Base-by-base conservation (phyloP, 176 grass and related monocot genomes). In the Oryza brachyantha region DNA sequence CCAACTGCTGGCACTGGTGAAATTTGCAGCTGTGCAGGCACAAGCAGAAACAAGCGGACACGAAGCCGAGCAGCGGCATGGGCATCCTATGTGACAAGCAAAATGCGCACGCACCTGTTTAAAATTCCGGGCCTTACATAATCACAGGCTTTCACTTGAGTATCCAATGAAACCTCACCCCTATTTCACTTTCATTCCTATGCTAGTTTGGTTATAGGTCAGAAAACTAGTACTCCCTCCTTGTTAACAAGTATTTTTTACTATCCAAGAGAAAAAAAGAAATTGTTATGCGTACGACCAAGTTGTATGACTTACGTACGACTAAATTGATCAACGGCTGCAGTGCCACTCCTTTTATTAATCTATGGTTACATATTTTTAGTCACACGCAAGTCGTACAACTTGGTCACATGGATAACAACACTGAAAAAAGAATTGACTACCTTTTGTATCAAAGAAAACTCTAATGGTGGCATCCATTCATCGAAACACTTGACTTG, bases 71-170 rank as follows among this genome's bases (percentile, higher is more conserved):
- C 52, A 62, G 41, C 13, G 36, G 32, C n/a, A n/a, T n/a, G n/a
- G 29, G 81, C 29, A 84, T 84, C 82, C 82, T 34, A 72, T 72
- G 68, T 45, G 39, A 45, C 24, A n/a, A 39, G 24, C 39, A 5
- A 24, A 70, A 83, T 68, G 63, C 27, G 32, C 25, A 31, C 38
- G 32, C 61, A 26, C 5, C 24, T 25, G 7, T 59, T 41, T 11
- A 31, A 60, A 59, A 41, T 32, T 61, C 36, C 29, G 40, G 40
- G 61, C 13, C 11, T 21, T 78, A 16, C 64, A 64, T 62, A 62
- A 13, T 57, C 22, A 39, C 14, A 17, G 10, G 1, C 60, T 73
- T 73, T 28, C 59, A 10, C 25, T 17, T 7, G n/a, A 74, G 42
- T 54, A 82, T 74, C 80, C 68, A 66, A 82, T 60, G 31, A 55